These are phyloP conservation scores for Plantago rigida DNA, from an alignment of 305 asterid genomes.

Conservation along the genomic window DNA sequence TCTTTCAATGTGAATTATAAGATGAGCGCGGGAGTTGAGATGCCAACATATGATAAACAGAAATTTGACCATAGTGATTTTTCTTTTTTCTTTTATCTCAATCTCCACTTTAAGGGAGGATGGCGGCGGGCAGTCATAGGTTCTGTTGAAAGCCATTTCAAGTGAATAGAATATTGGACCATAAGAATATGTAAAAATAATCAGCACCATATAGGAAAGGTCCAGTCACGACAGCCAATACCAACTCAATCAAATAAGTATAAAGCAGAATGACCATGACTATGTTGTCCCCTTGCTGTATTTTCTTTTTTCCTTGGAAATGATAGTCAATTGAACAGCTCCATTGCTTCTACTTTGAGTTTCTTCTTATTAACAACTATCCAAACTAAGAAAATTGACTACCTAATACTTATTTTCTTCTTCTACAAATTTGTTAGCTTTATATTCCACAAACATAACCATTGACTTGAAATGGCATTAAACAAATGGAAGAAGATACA, in stretches of 20 bases:
- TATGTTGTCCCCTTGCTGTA: background rate
- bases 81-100: background rate
- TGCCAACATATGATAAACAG: background rate
- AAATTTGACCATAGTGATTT: background rate
- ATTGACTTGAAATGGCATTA: background rate
- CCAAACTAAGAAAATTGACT: background rate
- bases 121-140: background rate
- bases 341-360: no score
- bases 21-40: background rate
- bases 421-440: background rate
- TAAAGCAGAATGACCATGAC: background rate
- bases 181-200: background rate
- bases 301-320: background rate
- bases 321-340: no score
- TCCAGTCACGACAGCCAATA: background rate
- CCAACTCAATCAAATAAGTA: background rate
- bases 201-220: background rate
- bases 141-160: background rate
- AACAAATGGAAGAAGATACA: slow-evolving; percentile 5
- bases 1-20: background rate
- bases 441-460: background rate
- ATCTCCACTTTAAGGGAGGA: background rate
- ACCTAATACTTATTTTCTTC: background rate
- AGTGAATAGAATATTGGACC: slow-evolving; percentile 6
- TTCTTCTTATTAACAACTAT: background rate